phyloP scores from a whole-genome alignment of 768 basidiomycete genomes.

The Termitomyces sp. region DNA sequence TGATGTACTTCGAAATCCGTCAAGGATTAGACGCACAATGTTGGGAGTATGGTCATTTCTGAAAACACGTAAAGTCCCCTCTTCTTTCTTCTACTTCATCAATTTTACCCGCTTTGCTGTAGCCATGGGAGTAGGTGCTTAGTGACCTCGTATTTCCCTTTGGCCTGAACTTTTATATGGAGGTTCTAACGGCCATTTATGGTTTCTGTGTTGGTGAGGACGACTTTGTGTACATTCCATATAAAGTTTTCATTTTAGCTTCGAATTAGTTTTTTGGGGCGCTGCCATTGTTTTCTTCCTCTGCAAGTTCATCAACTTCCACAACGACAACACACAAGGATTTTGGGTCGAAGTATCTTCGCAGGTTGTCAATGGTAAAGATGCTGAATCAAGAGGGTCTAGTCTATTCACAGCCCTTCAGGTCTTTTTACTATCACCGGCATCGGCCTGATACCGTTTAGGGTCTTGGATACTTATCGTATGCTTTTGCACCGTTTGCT shows the following conservation, averaged over 20 bases:
- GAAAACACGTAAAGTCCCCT: conserved; percentile 61
- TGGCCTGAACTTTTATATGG: not conserved
- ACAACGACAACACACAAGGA: conserved; percentile 62
- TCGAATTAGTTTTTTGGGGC: conserved; percentile 70
- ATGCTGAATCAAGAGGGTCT: not conserved
- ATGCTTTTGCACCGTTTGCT: conserved; percentile 16
- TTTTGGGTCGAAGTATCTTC: conserved; percentile 80
- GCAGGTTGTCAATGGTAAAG: conserved; percentile 69
- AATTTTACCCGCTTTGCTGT: conserved; percentile 4
- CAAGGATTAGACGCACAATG: conserved; percentile 52
- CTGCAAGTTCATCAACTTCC: conserved; percentile 61
- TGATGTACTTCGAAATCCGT: conserved; percentile 60
- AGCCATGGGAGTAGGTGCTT: conserved; percentile 62
- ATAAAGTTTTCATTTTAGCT: not conserved
- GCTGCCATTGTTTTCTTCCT: conserved; percentile 77
- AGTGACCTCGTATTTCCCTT: not conserved
- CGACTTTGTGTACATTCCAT: not conserved
- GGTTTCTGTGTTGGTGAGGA: conserved; percentile 64
- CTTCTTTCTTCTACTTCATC: not conserved
- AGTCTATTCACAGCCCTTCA: conserved; percentile 16
- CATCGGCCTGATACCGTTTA: conserved; percentile 73
- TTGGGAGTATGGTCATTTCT: conserved; percentile 78
- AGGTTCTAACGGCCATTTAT: conserved; percentile 68
- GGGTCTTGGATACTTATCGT: conserved; percentile 75
- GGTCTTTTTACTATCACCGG: conserved; percentile 79